Percentiles rank a stretch among this genome's conserved stretches.
phyloP scores from a whole-genome alignment of 2,329 filamentous ascomycete species.

The Aspergillaceae sp. region DNA sequence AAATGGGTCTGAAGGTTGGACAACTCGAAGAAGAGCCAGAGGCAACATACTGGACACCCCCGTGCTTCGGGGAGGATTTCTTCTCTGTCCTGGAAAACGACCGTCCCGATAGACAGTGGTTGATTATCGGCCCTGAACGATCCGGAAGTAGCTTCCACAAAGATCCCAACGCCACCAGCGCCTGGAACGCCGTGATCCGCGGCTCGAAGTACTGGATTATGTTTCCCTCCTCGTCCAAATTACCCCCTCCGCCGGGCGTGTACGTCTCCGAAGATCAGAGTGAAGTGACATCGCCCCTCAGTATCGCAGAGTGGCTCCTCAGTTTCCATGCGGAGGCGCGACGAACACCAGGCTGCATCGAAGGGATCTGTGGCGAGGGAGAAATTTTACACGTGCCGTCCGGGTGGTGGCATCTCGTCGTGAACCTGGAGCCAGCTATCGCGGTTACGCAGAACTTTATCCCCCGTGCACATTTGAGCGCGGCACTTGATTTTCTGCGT shows the following conservation, averaged over 20 bases:
- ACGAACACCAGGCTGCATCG: slow-evolving; percentile 63
- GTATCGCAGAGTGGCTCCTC: slow-evolving; percentile 93
- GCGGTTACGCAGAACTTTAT: slow-evolving; percentile 96
- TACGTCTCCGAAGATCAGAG: slow-evolving; percentile 82
- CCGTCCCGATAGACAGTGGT: slow-evolving; percentile 81
- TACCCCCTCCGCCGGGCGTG: slow-evolving; percentile 71
- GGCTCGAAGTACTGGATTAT: slow-evolving; percentile 98
- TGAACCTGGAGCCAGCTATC: slow-evolving; percentile 76
- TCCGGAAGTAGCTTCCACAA: slow-evolving; percentile 96
- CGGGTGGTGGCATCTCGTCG: slow-evolving; percentile 94
- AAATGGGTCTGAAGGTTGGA: slow-evolving; percentile 65
- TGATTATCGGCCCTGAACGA: slow-evolving; percentile 78
- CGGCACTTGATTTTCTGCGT: slow-evolving; percentile 70
- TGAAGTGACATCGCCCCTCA: slow-evolving; percentile 87
- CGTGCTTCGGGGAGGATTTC: slow-evolving; percentile 78
- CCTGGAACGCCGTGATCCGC: slow-evolving; percentile 88
- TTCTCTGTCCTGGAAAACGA: slow-evolving; percentile 70
- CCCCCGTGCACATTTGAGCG: slow-evolving; percentile 61
- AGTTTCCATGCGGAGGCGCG: slow-evolving; percentile 81
- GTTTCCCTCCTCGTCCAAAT: slow-evolving; percentile 64
- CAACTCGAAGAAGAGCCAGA: slow-evolving; percentile 29
- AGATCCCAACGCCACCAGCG: slow-evolving; percentile 59
- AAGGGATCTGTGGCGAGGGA: slow-evolving; percentile 74
- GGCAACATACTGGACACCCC: slow-evolving; percentile 66
- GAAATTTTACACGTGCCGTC: slow-evolving; percentile 89